Base-by-base conservation (phyloP, 768 basidiomycete species). In the Epithele typhae region DNA sequence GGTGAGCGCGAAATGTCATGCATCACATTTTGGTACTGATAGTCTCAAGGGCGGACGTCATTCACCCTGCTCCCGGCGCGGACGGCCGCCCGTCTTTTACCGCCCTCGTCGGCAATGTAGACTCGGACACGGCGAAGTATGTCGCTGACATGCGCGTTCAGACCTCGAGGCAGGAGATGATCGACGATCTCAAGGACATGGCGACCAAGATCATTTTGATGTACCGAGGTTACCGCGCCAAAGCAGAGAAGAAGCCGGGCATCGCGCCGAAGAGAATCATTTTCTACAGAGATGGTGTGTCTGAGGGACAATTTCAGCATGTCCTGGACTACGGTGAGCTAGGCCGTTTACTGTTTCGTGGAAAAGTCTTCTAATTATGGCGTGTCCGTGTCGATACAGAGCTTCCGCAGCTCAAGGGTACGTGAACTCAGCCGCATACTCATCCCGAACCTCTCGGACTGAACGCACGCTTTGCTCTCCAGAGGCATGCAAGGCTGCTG, bases 11-110 rank as follows among this genome's bases (percentile, higher is more conserved):
- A 30, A 30, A n/a, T n/a, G n/a, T n/a, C n/a, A n/a, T n/a, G n/a
- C n/a, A n/a, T n/a, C n/a, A n/a, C n/a, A n/a, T n/a, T n/a, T n/a
- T n/a, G n/a, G n/a, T n/a, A n/a, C n/a, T n/a, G n/a, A n/a, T n/a
- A n/a, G n/a, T 19, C 3, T 35, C 12, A 25, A 57, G 86, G 51
- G 88, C 88, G 15, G 87, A 91, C 61, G 87, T 87, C 23, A 87
- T 88, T 33, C 88, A 92, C 56, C 88, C 90, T 8, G 76, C 87
- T 6, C 87, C 90, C 17, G 87, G 87, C 8, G 77, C 86, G 0
- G 77, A 76, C n/a, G 86, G 81, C 15, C 77, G 82, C 3, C 90
- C 90, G 1, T 92, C 89, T 0, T 91, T 87, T 61, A 85, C 89
- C 0, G 74, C 87, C 5, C 68, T 92, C 5, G 89, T 92, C 15